Evolutionary conservation across 768 basidiomycete genomes (phyloP).

Genomic region (Sporobolomyces pararoseus): DNA sequence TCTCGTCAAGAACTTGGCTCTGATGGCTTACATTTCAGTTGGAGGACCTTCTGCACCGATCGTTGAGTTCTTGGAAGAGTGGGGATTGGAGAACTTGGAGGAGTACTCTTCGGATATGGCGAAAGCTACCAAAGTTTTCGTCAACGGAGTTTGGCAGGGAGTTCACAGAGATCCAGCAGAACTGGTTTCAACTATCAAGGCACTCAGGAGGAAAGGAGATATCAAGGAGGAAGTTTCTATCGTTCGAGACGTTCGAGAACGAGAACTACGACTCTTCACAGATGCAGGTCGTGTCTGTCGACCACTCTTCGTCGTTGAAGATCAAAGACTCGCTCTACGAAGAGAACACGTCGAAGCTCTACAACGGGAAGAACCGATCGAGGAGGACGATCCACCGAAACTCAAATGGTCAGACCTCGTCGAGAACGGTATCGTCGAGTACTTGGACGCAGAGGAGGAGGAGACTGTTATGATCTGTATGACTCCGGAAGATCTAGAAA

Average conservation of each 20-base stretch:
- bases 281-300: constrained; percentile 96
- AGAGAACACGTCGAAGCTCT: constrained; percentile 80
- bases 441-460: constrained; percentile 97
- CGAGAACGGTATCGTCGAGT: constrained; percentile 82
- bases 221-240: constrained; percentile 95
- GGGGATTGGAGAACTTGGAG: constrained; percentile 92
- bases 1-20: constrained; percentile 93
- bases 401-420: constrained; percentile 82
- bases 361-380: constrained; percentile 60
- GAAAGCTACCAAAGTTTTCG: constrained; percentile 80
- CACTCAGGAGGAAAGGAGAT: constrained; percentile 85
- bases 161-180: constrained; percentile 92
- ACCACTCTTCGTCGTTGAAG: constrained; percentile 87
- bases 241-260: constrained; percentile 93
- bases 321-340: constrained; percentile 67
- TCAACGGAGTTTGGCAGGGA: constrained; percentile 99
- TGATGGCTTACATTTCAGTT: constrained; percentile 97
- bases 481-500: constrained; percentile 92
- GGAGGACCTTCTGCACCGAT: constrained; percentile 93
- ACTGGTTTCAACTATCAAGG: constrained; percentile 86
- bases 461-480: constrained; percentile 99
- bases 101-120: constrained; percentile 67
- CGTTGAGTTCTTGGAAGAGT: constrained; percentile 96
- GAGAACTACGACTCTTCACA: constrained; percentile 87
- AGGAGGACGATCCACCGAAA: constrained; percentile 34